Evolutionary conservation across 116 monocot species (phyloP).

Genomic region (Cymodocea nodosa): DNA sequence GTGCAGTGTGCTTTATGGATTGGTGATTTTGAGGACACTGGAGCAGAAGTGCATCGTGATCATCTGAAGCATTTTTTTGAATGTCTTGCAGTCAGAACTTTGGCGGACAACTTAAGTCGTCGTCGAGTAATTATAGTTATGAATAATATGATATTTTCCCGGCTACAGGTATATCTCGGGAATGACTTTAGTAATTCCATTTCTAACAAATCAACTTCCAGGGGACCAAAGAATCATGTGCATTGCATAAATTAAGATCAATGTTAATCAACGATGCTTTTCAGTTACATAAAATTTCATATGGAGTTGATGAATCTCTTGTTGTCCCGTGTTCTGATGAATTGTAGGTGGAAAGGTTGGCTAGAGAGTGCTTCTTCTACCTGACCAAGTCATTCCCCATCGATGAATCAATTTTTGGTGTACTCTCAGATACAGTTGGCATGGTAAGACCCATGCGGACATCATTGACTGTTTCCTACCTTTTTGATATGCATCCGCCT

Average conservation of each 20-base stretch:
- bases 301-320: no score
- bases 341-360: slow-evolving; percentile 63
- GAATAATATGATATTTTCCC: slow-evolving; percentile 53
- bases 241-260: no score
- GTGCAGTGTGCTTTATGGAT: slow-evolving; percentile 44
- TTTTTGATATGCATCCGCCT: slow-evolving; percentile 51
- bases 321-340: background rate
- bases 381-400: slow-evolving; percentile 46
- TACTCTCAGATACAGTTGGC: slow-evolving; percentile 4
- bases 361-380: slow-evolving; percentile 63
- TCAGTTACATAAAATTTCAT: no score
- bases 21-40: slow-evolving; percentile 17
- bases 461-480: slow-evolving; percentile 35
- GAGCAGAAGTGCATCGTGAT: slow-evolving; percentile 7
- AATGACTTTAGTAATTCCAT: no score
- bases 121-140: slow-evolving; percentile 43
- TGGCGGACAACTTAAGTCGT: slow-evolving; percentile 26
- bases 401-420: slow-evolving; percentile 40
- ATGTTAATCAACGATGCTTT: no score
- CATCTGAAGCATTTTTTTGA: slow-evolving; percentile 39
- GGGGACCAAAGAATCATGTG: no score
- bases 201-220: no score
- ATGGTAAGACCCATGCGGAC: slow-evolving; percentile 29
- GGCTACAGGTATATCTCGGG: slow-evolving; percentile 38
- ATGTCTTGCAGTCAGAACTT: slow-evolving; percentile 38